Percentiles rank a stretch among this genome's conserved stretches.
phyloP scores from a whole-genome alignment of 306 rosid genomes.

The peach (Prunus persica) region DNA sequence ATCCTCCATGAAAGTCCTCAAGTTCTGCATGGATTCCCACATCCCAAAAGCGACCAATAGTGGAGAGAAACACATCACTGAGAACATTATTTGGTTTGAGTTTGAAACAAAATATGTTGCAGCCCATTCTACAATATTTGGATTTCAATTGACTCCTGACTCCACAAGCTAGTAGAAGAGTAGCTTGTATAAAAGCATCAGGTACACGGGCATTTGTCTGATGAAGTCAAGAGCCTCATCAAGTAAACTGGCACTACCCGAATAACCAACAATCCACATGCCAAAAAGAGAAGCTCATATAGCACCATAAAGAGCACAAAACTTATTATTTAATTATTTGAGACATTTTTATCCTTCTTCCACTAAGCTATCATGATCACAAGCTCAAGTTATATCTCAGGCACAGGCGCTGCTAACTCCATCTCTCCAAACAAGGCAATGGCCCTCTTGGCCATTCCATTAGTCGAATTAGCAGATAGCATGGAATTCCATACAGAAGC shows the following conservation, averaged over 20 bases:
- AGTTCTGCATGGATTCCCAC: background rate
- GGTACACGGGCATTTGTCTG: background rate
- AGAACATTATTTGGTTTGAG: background rate
- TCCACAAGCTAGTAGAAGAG: background rate
- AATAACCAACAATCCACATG: background rate
- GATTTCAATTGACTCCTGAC: background rate
- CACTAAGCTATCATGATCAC: background rate
- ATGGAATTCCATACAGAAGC: slow-evolving; percentile 14
- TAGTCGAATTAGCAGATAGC: slow-evolving; percentile 20
- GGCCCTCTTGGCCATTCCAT: slow-evolving; percentile 24
- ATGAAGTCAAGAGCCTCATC: background rate
- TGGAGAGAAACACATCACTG: background rate
- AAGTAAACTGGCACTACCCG: background rate
- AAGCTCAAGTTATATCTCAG: background rate
- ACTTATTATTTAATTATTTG: background rate
- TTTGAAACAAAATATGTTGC: too few species aligned
- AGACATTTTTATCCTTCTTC: background rate
- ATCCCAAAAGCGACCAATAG: too few species aligned
- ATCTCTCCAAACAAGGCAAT: slow-evolving; percentile 11
- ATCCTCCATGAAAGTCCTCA: background rate
- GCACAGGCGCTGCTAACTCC: background rate
- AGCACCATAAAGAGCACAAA: background rate
- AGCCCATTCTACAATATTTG: background rate
- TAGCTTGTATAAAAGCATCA: background rate
- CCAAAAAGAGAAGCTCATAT: background rate